phyloP scores from a whole-genome alignment of 805 yeast species.

The Priceomyces melissophilus region DNA sequence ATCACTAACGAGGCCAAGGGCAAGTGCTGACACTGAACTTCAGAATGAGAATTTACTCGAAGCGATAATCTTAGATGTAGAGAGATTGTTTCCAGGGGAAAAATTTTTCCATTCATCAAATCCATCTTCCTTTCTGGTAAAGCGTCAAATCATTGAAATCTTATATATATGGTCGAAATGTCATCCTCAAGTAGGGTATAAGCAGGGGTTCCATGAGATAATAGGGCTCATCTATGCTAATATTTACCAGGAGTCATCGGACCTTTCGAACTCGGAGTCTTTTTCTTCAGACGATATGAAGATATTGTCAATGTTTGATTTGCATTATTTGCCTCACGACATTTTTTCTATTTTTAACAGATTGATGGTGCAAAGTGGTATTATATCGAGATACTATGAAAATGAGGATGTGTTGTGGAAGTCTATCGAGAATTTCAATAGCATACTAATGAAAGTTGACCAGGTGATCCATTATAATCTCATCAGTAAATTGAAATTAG shows the following conservation, averaged over 20 bases:
- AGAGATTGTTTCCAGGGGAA: constrained; percentile 51
- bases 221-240: constrained; percentile 46
- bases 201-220: constrained; percentile 56
- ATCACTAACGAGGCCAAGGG: constrained; percentile 3
- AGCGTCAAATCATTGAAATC: constrained; percentile 36
- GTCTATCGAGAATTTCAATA: constrained; percentile 48
- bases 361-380: constrained; percentile 39
- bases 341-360: constrained; percentile 42
- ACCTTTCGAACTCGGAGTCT: constrained; percentile 22
- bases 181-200: constrained; percentile 45
- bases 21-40: constrained; percentile 8
- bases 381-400: constrained; percentile 35
- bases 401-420: constrained; percentile 40
- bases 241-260: constrained; percentile 33
- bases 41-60: constrained; percentile 38
- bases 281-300: constrained; percentile 26
- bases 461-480: constrained; percentile 44
- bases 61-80: constrained; percentile 48
- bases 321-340: constrained; percentile 38
- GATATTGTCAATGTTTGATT: constrained; percentile 38
- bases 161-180: constrained; percentile 50
- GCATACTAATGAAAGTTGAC: constrained; percentile 48
- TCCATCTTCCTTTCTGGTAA: constrained; percentile 15
- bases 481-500: constrained; percentile 41
- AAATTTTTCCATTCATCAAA: constrained; percentile 19